A percentile compares a stretch with the other conserved stretches of the same genome.
Conservation (phyloP, 345 rosid genomes). For the Reutealis trisperma region DNA sequence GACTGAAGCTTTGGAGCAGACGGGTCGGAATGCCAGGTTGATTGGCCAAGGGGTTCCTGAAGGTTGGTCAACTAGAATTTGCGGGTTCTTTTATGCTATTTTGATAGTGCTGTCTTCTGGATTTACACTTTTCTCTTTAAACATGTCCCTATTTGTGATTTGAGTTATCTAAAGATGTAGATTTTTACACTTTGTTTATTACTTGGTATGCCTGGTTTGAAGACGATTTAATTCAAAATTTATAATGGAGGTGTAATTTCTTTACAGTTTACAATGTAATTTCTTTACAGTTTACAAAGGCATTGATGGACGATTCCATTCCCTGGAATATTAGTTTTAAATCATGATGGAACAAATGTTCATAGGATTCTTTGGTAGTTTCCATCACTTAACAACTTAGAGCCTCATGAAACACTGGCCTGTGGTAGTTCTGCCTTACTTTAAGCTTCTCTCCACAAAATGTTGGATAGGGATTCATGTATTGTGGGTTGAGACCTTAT, state of each 20-base stretch:
- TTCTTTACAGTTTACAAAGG: neutral
- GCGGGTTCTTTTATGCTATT: neutral
- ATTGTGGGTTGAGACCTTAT: neutral
- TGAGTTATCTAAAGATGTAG: neutral
- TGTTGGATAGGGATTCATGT: neutral
- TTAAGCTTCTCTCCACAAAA: neutral
- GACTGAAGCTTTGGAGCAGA: constrained; percentile 85
- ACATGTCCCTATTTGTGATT: neutral
- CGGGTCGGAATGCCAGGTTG: constrained; percentile 76
- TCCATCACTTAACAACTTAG: neutral
- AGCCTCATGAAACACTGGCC: neutral
- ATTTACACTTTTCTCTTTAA: neutral
- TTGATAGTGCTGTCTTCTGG: neutral
- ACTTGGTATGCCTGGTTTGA: neutral
- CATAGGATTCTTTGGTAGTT: neutral
- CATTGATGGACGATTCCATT: too few species aligned
- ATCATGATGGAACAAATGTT: neutral
- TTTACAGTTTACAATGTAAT: neutral
- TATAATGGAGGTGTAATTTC: neutral
- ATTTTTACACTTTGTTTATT: neutral
- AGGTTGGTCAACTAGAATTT: constrained; percentile 47
- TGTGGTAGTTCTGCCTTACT: neutral
- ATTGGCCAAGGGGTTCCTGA: constrained; percentile 96
- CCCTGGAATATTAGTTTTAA: neutral
- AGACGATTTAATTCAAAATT: neutral